Evolutionary conservation across 176 grass and related monocot species (phyloP).

Genomic region (Oryza meyeriana): DNA sequence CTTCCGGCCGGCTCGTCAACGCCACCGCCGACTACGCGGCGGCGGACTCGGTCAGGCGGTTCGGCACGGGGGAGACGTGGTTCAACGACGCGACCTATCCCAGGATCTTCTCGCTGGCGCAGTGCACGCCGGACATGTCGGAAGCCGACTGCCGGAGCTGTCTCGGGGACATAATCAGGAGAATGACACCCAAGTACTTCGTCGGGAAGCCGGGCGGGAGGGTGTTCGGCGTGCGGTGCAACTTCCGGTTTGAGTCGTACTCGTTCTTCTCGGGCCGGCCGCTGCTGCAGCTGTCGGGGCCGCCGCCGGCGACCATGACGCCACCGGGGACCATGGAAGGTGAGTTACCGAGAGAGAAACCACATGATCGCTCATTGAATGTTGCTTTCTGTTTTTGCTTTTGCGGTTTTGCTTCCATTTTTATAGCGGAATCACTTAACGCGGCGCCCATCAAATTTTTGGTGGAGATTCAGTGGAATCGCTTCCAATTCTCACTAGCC

Average conservation of each 20-base stretch:
- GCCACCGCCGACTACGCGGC: slow-evolving; percentile 39
- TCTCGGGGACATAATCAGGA: slow-evolving; percentile 18
- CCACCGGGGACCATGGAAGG: neutral
- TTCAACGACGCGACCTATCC: neutral
- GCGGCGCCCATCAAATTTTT: too few relatives aligned
- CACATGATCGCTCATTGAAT: neutral
- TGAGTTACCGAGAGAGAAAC: neutral
- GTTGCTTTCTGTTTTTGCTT: neutral
- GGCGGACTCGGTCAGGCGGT: neutral
- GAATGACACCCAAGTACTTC: neutral
- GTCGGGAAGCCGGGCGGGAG: slow-evolving; percentile 28
- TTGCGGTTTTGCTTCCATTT: too few relatives aligned
- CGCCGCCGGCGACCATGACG: neutral
- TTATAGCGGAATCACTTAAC: too few relatives aligned
- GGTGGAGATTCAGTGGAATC: too few relatives aligned
- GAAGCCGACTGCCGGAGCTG: slow-evolving; percentile 36
- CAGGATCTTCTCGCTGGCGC: slow-evolving; percentile 43
- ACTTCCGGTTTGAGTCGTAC: slow-evolving; percentile 45
- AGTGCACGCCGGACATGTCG: slow-evolving; percentile 58
- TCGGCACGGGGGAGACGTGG: slow-evolving; percentile 36
- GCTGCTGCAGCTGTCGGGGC: slow-evolving; percentile 17
- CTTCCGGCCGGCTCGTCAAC: slow-evolving; percentile 36
- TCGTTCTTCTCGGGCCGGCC: slow-evolving; percentile 38
- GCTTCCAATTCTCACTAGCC: too few relatives aligned
- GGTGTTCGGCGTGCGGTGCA: slow-evolving; percentile 46